Conservation (phyloP, 2,329 filamentous ascomycete species). For the Balansia obtecta region DNA sequence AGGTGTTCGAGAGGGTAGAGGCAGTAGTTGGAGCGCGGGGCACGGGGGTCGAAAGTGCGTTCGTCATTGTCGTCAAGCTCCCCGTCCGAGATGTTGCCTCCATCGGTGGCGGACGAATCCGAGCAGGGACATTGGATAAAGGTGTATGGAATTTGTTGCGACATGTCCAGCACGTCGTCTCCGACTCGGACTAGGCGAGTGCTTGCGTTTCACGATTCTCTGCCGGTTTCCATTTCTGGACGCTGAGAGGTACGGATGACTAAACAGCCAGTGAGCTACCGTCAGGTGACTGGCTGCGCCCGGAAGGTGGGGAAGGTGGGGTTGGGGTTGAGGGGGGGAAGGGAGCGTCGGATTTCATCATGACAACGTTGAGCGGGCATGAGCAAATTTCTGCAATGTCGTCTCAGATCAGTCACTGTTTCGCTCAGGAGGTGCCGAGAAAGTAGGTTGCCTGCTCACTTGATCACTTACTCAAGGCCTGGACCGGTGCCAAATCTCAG, state of each 20-base stretch:
- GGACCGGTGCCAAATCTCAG: too few relatives aligned
- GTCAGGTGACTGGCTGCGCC: slow-evolving; percentile 6
- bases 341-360: too few relatives aligned
- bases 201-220: not conserved
- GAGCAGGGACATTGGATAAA: slow-evolving; percentile 57
- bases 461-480: too few relatives aligned
- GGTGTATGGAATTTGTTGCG: slow-evolving; percentile 45
- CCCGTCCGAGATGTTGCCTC: slow-evolving; percentile 18
- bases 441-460: too few relatives aligned
- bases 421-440: too few relatives aligned
- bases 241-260: not conserved
- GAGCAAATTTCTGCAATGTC: too few relatives aligned
- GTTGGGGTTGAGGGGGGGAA: too few relatives aligned
- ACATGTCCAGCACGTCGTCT: slow-evolving; percentile 24
- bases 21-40: slow-evolving; percentile 77
- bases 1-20: slow-evolving; percentile 88
- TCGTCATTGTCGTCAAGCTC: slow-evolving; percentile 54
- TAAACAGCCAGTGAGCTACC: too few relatives aligned
- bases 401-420: too few relatives aligned
- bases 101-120: slow-evolving; percentile 27
- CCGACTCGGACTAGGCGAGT: not conserved
- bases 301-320: too few relatives aligned
- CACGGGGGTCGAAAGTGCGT: slow-evolving; percentile 73
- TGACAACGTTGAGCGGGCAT: not conserved
- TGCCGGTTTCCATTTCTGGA: not conserved